Base-by-base conservation (phyloP, 2,329 filamentous ascomycete genomes). In the Exophiala sideris region DNA sequence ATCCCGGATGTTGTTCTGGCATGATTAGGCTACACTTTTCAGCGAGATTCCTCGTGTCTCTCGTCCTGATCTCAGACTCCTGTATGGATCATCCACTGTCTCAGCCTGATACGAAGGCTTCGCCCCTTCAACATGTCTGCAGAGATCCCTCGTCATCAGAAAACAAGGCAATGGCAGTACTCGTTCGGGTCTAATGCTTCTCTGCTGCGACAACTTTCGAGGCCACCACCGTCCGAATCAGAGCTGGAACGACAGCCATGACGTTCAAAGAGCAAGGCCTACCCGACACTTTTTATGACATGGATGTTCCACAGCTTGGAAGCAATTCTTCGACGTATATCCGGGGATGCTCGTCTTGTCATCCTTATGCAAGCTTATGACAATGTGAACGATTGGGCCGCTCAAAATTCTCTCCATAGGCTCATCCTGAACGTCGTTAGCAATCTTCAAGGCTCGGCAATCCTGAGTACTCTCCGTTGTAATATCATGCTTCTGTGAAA, bases 71-170 rank as follows among this genome's bases (percentile, higher is more conserved):
- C 50, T 47, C 42, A 36, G 20, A n/a, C 14, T 14, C 34, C 20
- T 33, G 35, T 20, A 38, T 48, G 11, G 32, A 39, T 45, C 39
- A 45, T 41, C 39, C 45, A 38, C 38, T 44, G 51, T 54, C 51
- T 54, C 51, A 54, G 51, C 51, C 51, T 54, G 51, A 54, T 45
- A 54, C 51, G 48, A 32, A 45, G 14, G 36, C 20, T 39, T 40
- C 39, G 21, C 45, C 33, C 45, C 18, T 39, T 38, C 8, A 16
- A 24, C 16, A 20, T 40, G 8, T 12, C 35, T 36, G 14, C 20
- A 12, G n/a, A 10, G 16, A 14, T 10, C 14, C 10, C 7, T 20
- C 11, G 34, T 20, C 35, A 33, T 24, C 33, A 38, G 2, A 29
- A 29, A 29, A 29, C 5, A 29, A 29, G 24, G 24, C 24, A 29